These are phyloP conservation scores for Alternaria alternata DNA, from an alignment of 2,329 filamentous ascomycete species.

Conservation along the genomic window DNA sequence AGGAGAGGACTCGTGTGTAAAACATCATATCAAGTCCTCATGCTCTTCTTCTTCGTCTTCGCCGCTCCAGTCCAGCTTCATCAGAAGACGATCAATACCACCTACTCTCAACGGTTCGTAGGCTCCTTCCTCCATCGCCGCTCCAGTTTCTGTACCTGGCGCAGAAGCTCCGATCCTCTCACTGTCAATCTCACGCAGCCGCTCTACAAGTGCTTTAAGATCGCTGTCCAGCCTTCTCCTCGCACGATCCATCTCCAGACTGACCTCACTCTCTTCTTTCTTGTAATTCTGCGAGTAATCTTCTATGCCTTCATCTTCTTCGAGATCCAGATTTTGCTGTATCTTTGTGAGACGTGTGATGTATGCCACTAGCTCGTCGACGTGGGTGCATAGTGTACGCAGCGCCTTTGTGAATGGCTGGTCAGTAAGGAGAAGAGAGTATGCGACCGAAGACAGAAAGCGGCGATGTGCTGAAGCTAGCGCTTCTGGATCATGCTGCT, in stretches of 20 bases:
- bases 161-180: conserved; percentile 49
- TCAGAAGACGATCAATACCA: conserved; percentile 83
- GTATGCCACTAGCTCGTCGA: conserved; percentile 83
- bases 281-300: conserved; percentile 61
- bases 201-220: conserved; percentile 68
- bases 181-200: conserved; percentile 68
- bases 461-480: conserved; percentile 79
- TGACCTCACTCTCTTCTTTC: conserved; percentile 75
- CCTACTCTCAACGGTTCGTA: conserved; percentile 78
- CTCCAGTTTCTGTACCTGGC: conserved; percentile 19
- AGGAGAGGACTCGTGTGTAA: background rate
- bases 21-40: conserved; percentile 27
- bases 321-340: conserved; percentile 80
- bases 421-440: conserved; percentile 72
- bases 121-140: conserved; percentile 52
- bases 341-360: conserved; percentile 77
- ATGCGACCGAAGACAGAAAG: conserved; percentile 75
- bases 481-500: conserved; percentile 80
- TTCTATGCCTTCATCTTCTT: conserved; percentile 81
- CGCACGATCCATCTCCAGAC: conserved; percentile 69
- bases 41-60: conserved; percentile 41
- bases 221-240: conserved; percentile 71
- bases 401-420: conserved; percentile 69
- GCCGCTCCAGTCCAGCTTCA: conserved; percentile 80
- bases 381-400: conserved; percentile 72